Percentiles rank a stretch among this genome's conserved stretches.
Evolutionary conservation across 192 early-diverging fungal genomes (phyloP).

Genomic region (Kickxella alabastrina): DNA sequence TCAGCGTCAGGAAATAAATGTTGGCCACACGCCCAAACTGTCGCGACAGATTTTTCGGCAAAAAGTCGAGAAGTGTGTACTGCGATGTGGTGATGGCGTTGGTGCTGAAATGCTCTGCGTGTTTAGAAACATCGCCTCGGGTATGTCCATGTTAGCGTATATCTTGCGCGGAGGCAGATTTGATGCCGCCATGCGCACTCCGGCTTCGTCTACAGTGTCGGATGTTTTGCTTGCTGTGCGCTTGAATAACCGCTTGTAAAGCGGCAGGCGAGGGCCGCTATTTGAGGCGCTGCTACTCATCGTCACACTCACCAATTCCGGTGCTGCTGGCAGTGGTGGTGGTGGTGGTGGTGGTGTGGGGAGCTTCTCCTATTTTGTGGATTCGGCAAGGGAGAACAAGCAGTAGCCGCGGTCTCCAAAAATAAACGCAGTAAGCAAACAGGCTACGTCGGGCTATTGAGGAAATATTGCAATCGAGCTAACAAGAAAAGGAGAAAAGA

Average conservation of each 20-base stretch:
- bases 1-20: constrained; percentile 78
- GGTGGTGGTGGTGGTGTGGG: too few relatives aligned
- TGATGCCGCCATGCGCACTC: constrained; percentile 23
- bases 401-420: too few relatives aligned
- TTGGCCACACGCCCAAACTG: constrained; percentile 84
- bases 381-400: too few relatives aligned
- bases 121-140: constrained; percentile 53
- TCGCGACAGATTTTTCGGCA: constrained; percentile 89
- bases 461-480: too few relatives aligned
- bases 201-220: constrained; percentile 10
- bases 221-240: constrained; percentile 8
- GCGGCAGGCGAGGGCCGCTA: constrained; percentile 8
- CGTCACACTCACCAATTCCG: too few relatives aligned
- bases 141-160: constrained; percentile 63
- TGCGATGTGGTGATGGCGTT: constrained; percentile 91
- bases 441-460: too few relatives aligned
- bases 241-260: constrained; percentile 18
- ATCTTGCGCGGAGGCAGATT: constrained; percentile 46
- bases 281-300: too few relatives aligned
- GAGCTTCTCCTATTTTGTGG: too few relatives aligned
- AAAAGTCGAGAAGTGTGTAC: constrained; percentile 79
- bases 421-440: too few relatives aligned
- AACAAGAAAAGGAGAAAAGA: too few relatives aligned
- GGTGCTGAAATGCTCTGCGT: constrained; percentile 60
- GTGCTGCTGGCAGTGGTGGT: too few relatives aligned